Evolutionary conservation across 1,284 basidiomycete genomes (phyloP).

Genomic region (Caloboletus inedulis): DNA sequence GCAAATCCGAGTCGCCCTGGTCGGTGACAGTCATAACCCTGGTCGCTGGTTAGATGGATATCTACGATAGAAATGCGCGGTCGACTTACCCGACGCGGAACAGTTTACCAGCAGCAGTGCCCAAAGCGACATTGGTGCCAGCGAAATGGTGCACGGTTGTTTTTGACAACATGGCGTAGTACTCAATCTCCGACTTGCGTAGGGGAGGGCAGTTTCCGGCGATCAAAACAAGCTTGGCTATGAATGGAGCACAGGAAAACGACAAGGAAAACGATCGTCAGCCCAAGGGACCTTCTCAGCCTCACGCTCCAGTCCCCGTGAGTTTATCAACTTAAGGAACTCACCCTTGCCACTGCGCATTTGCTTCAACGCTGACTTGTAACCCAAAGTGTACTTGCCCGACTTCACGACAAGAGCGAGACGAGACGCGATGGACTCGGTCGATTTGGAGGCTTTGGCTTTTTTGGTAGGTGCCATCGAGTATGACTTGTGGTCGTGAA

Average conservation of each 20-base stretch:
- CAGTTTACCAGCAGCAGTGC: slow-evolving; percentile 98
- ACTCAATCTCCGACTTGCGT: slow-evolving; percentile 99
- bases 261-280: slow-evolving; percentile 39
- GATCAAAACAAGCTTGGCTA: slow-evolving; percentile 98
- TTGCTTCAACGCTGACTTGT: slow-evolving; percentile 97
- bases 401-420: slow-evolving; percentile 99
- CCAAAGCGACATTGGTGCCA: slow-evolving; percentile 96
- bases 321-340: slow-evolving; percentile 42
- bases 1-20: slow-evolving; percentile 95
- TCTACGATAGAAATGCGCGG: not conserved
- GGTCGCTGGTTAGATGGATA: slow-evolving; percentile 11
- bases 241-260: slow-evolving; percentile 10
- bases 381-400: slow-evolving; percentile 88
- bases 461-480: slow-evolving; percentile 93
- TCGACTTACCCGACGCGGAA: slow-evolving; percentile 92
- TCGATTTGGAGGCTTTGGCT: slow-evolving; percentile 87
- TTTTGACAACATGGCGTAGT: slow-evolving; percentile 99
- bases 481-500: slow-evolving; percentile 25
- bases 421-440: slow-evolving; percentile 93
- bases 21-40: slow-evolving; percentile 98
- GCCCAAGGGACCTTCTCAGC: slow-evolving; percentile 95
- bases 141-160: slow-evolving; percentile 96
- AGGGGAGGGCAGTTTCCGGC: slow-evolving; percentile 99
- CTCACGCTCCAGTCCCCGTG: slow-evolving; percentile 90
- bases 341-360: slow-evolving; percentile 98